phyloP scores from a whole-genome alignment of 164 flowering plant genomes.

The Kingdonia uniflora region DNA sequence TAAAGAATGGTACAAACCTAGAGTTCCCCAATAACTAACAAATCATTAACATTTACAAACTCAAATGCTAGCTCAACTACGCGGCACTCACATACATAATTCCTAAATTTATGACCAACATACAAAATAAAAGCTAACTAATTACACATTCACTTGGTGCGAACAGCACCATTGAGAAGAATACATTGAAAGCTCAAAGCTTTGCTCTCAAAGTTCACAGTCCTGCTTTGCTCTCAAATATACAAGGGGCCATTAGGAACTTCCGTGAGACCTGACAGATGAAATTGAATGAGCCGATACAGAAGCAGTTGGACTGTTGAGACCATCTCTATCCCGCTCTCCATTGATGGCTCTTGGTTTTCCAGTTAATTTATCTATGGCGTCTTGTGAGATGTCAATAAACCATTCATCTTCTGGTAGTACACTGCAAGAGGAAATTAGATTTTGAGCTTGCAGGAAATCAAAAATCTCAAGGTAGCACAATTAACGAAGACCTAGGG shows the following conservation, averaged over 20 bases:
- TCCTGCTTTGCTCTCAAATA: constrained; percentile 21
- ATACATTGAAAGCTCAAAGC: background rate
- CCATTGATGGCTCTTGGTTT: constrained; percentile 56
- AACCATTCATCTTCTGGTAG: constrained; percentile 97
- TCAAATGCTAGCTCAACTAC: constrained; percentile 1
- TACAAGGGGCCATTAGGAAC: constrained; percentile 44
- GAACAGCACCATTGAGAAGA: constrained; percentile 2
- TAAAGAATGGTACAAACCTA: constrained; percentile 6
- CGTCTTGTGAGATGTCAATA: constrained; percentile 67
- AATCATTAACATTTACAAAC: constrained; percentile 15
- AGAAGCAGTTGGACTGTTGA: constrained; percentile 92
- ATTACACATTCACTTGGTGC: constrained; percentile 12
- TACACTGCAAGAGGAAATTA: constrained; percentile 34
- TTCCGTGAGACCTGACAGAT: constrained; percentile 80
- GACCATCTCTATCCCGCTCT: constrained; percentile 59
- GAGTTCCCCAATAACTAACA: background rate
- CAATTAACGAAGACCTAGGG: background rate
- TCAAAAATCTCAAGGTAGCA: background rate
- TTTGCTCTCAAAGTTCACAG: constrained; percentile 1
- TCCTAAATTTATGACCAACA: constrained; percentile 15
- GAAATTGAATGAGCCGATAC: constrained; percentile 90
- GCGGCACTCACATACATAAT: constrained; percentile 6
- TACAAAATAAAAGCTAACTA: constrained; percentile 1
- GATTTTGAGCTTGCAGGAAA: constrained; percentile 3
- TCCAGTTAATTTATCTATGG: constrained; percentile 71